Evolutionary conservation across 73 alveolate genomes (phyloP).

Genomic region (Paramecium tetraurelia): DNA sequence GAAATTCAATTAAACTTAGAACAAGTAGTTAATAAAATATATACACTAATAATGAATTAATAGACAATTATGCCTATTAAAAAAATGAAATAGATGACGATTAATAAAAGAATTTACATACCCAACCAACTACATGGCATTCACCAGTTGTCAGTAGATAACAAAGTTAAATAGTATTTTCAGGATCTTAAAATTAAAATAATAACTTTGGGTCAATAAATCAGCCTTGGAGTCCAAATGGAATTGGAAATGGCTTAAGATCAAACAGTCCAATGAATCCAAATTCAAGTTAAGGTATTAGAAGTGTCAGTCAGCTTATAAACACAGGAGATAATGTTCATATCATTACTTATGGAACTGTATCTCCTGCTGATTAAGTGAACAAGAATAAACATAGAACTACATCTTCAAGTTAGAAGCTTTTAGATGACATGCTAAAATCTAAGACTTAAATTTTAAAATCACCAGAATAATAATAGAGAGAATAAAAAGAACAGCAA

Average conservation of each 20-base stretch:
- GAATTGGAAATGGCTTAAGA: not conserved
- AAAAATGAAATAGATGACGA: not conserved
- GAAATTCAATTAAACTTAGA: not conserved
- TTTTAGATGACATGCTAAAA: conserved; percentile 38
- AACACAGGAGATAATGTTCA: conserved; percentile 8
- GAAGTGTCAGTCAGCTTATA: conserved; percentile 14
- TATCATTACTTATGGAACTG: not conserved
- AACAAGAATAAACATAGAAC: not conserved
- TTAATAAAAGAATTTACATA: not conserved
- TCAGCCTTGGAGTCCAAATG: not conserved
- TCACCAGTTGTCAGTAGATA: not conserved
- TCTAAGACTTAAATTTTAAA: not conserved
- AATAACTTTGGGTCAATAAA: not conserved
- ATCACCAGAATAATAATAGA: not conserved
- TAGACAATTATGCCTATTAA: not conserved
- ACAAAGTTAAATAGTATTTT: not conserved
- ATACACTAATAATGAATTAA: not conserved
- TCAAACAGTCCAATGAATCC: conserved; percentile 23
- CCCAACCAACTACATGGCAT: conserved; percentile 2
- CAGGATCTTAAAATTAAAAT: not conserved
- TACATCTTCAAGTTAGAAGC: not conserved
- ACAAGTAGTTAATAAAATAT: not conserved
- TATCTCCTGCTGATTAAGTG: not conserved
- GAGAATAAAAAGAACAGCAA: conserved; percentile 8
- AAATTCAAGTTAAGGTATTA: conserved; percentile 3